A percentile compares a stretch with the other conserved stretches of the same genome.
Evolutionary conservation across 768 basidiomycete genomes (phyloP).

Genomic region (Boletus eberwhitei): DNA sequence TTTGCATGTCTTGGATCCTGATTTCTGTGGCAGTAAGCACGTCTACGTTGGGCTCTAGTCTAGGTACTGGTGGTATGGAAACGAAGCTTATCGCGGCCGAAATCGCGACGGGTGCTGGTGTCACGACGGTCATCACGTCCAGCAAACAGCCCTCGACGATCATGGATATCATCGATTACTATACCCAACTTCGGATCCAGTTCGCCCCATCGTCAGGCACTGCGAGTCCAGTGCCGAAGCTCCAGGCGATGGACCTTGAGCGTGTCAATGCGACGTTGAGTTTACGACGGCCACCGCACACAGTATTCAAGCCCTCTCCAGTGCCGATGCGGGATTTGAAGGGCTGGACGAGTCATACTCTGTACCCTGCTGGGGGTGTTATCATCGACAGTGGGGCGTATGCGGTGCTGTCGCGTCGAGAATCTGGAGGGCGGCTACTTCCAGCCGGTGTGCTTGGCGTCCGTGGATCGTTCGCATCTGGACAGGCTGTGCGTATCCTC

Average conservation of each 20-base stretch:
- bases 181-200: conserved; percentile 42
- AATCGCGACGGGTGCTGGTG: conserved; percentile 93
- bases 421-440: conserved; percentile 89
- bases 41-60: conserved; percentile 83
- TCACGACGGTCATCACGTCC: conserved; percentile 85
- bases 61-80: conserved; percentile 99
- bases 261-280: conserved; percentile 20
- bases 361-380: conserved; percentile 84
- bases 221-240: conserved; percentile 26
- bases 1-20: neutral
- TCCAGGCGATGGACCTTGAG: conserved; percentile 24
- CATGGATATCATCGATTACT: conserved; percentile 77
- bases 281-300: conserved; percentile 70
- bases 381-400: conserved; percentile 90
- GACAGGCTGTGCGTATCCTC: conserved; percentile 88
- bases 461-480: conserved; percentile 86
- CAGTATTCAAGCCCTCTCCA: conserved; percentile 74
- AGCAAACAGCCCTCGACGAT: conserved; percentile 77
- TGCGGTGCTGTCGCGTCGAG: conserved; percentile 74
- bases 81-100: conserved; percentile 99
- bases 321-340: conserved; percentile 83
- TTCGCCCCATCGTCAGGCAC: conserved; percentile 35
- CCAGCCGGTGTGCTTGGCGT: conserved; percentile 88
- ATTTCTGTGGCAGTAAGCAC: conserved; percentile 67
- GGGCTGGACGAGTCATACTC: conserved; percentile 95